Conservation (phyloP, 1,139 yeast genomes). For the Zygosaccharomyces sapae region DNA sequence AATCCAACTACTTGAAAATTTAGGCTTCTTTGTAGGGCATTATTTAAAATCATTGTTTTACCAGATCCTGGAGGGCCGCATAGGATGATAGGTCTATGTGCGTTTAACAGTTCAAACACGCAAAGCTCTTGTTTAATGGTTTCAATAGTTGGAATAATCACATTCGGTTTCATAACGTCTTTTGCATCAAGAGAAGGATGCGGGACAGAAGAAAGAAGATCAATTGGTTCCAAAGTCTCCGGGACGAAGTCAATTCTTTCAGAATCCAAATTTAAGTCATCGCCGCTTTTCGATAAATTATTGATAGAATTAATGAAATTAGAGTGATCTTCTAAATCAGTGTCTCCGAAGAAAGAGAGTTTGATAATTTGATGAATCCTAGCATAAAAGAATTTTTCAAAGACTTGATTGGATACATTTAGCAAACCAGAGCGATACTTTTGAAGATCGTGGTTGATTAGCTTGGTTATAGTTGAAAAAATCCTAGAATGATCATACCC, state of each 20-base stretch:
- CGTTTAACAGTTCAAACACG: conserved; percentile 53
- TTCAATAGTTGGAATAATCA: conserved; percentile 75
- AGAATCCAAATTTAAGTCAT: background rate
- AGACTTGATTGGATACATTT: conserved; percentile 18
- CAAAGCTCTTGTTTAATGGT: conserved; percentile 65
- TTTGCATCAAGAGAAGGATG: conserved; percentile 55
- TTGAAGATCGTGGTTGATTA: conserved; percentile 7
- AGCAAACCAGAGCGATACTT: conserved; percentile 18
- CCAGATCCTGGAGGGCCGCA: conserved; percentile 99
- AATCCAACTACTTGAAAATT: conserved; percentile 60
- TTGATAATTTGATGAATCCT: conserved; percentile 45
- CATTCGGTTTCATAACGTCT: conserved; percentile 57
- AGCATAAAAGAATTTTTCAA: conserved; percentile 37
- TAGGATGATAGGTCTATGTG: conserved; percentile 59
- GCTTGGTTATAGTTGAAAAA: conserved; percentile 38
- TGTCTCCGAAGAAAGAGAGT: conserved; percentile 56
- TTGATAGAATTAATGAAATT: conserved; percentile 39
- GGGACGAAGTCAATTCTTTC: conserved; percentile 48
- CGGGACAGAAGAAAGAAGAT: conserved; percentile 46
- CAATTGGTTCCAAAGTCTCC: conserved; percentile 50
- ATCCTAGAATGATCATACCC: conserved; percentile 42
- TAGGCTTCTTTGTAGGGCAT: conserved; percentile 58
- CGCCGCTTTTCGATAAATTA: background rate
- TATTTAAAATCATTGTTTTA: conserved; percentile 84
- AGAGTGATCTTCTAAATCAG: conserved; percentile 19